Evolutionary conservation across 2,329 filamentous ascomycete species (phyloP), one percentile per base, ranked within the genome.

Genomic region (Phialocephala sp.): DNA sequence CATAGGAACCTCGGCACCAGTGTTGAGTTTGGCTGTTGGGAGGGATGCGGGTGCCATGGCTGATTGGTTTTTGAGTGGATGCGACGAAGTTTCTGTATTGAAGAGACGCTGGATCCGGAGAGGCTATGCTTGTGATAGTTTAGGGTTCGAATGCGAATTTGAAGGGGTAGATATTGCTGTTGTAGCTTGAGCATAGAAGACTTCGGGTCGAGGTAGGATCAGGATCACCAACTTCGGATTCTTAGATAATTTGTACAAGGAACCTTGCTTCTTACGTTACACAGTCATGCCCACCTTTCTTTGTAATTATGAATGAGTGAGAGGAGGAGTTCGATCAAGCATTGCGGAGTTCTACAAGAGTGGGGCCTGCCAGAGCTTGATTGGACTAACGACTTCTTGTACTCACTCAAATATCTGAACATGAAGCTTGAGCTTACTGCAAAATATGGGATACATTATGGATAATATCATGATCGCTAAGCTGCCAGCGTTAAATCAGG

Each of bases 1-100:
- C 85, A 57, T 57, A 18, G 55, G 55, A 8, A 57, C 39, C 18
- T 39, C 55, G 2, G 55, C 32, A 14, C 55, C 55, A 22, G 20
- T 41, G 35, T 39, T 57, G 35, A 57, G 55, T 22, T 36, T 57
- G 8, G 36, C 55, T 8, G 35, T 39, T 36, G 55, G 55, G 18
- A 57, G 32, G 8, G 55, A 14, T n/a, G 37, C 39, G 32, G 55
- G 14, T 8, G 55, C 55, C 55, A 57, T 57, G 6, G 8, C 18
- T 32, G 12, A 24, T n/a, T n/a, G 11, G 22, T 1, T 4, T 50
- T 4, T 41, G 8, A n/a, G 41, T 18, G 5, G 45, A 24, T 8
- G 6, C n/a, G 8, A 50, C 22, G n/a, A 45, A n/a, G n/a, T n/a
- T n/a, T n/a, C n/a, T n/a, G n/a, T n/a, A n/a, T n/a, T n/a, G n/a